Conservation (phyloP, 1,284 basidiomycete species). For the Wolfiporia cocos region DNA sequence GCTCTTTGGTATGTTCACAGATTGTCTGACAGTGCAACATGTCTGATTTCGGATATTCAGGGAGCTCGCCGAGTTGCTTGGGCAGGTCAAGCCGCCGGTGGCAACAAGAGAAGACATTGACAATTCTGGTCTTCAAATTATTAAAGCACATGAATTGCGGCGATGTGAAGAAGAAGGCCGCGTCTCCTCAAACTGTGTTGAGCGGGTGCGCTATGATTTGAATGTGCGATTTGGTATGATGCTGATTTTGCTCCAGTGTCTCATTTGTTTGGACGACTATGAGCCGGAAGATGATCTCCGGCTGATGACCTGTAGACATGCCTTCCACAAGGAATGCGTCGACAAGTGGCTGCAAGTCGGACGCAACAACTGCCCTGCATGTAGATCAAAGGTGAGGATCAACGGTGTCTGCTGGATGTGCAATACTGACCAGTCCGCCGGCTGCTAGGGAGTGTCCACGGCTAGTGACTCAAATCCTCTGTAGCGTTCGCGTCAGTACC, state of each 20-base stretch:
- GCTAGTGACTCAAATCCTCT: conserved; percentile 11
- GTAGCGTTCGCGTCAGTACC: too few species aligned
- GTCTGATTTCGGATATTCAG: conserved; percentile 29
- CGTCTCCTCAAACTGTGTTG: conserved; percentile 71
- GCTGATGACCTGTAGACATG: conserved; percentile 76
- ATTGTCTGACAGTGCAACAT: too few species aligned
- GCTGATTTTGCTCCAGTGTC: conserved; percentile 39
- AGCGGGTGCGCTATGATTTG: conserved; percentile 46
- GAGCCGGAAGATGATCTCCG: conserved; percentile 68
- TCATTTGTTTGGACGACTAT: conserved; percentile 85
- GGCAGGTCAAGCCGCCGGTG: conserved; percentile 74
- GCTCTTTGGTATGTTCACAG: conserved; percentile 52
- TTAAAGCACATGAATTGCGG: conserved; percentile 49
- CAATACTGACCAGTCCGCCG: neutral
- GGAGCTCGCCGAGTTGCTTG: conserved; percentile 73
- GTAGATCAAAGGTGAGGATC: conserved; percentile 56
- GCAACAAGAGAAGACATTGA: conserved; percentile 79
- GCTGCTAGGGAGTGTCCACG: conserved; percentile 19
- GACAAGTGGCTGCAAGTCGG: conserved; percentile 85
- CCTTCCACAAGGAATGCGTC: conserved; percentile 82
- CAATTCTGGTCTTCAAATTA: conserved; percentile 68
- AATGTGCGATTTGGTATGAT: conserved; percentile 3
- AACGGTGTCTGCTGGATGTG: neutral
- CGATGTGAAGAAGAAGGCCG: conserved; percentile 52
- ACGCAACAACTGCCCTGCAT: conserved; percentile 88